Percentiles rank a stretch among this genome's conserved stretches.
Conservation (phyloP, 2,329 filamentous ascomycete species). For the Ceratocystis variospora region DNA sequence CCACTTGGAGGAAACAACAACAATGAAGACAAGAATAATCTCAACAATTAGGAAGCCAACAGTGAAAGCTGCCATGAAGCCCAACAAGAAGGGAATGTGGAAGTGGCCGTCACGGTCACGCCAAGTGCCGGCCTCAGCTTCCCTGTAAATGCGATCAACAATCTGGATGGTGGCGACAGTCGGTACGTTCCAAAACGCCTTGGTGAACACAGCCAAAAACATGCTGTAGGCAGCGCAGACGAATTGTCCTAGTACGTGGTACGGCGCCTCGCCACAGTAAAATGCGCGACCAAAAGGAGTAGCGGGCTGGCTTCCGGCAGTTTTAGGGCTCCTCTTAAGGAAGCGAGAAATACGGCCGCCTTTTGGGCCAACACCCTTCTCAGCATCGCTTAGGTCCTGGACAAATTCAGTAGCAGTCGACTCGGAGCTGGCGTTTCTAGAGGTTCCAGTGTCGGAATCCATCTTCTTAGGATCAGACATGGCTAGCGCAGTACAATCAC, state of each 20-base stretch:
- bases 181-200: constrained; percentile 38
- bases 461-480: constrained; percentile 1
- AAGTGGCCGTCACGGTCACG: constrained; percentile 21
- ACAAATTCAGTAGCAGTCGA: constrained; percentile 7
- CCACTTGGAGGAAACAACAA: constrained; percentile 38
- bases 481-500: constrained; percentile 34
- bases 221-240: constrained; percentile 38
- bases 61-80: constrained; percentile 30
- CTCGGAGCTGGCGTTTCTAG: constrained; percentile 8
- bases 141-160: constrained; percentile 27
- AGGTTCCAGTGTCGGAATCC: not conserved
- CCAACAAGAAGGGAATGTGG: constrained; percentile 29
- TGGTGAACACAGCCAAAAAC: constrained; percentile 32
- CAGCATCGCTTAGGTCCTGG: constrained; percentile 3
- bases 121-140: constrained; percentile 20
- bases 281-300: constrained; percentile 42
- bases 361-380: constrained; percentile 2
- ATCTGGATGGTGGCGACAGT: constrained; percentile 37
- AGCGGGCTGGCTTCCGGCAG: constrained; percentile 8
- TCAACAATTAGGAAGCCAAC: constrained; percentile 32
- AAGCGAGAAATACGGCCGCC: not conserved
- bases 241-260: constrained; percentile 35
- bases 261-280: constrained; percentile 37
- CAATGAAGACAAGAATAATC: constrained; percentile 30
- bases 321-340: constrained; percentile 11